These are phyloP conservation scores for Rhododendron ferrugineum DNA, from an alignment of 148 eudicot genomes.

Conservation along the genomic window DNA sequence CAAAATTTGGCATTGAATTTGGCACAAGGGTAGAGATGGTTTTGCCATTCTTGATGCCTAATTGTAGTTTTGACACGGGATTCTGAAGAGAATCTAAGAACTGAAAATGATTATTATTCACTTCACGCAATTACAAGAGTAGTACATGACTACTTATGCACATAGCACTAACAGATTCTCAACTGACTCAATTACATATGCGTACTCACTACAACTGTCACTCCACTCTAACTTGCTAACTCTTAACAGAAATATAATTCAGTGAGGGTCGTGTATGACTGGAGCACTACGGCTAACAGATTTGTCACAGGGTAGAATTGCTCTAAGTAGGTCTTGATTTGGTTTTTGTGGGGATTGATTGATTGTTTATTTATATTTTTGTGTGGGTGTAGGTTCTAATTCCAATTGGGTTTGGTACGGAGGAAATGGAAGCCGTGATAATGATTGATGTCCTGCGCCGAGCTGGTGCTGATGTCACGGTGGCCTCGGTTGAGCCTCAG, in stretches of 20 bases:
- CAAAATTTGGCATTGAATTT: not conserved
- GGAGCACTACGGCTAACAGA: not conserved
- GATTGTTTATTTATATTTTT: not conserved
- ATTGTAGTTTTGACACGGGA: not conserved
- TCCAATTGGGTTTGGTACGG: slow-evolving; percentile 90
- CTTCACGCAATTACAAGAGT: not conserved
- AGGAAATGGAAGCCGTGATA: slow-evolving; percentile 92
- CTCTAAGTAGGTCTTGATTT: not conserved
- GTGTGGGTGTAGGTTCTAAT: slow-evolving; percentile 53
- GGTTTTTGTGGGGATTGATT: not conserved
- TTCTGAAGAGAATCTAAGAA: not conserved
- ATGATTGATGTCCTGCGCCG: slow-evolving; percentile 64
- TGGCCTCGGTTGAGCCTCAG: slow-evolving; percentile 86
- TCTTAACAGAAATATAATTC: too few species aligned
- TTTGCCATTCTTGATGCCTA: not conserved
- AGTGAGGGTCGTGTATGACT: not conserved
- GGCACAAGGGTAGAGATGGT: not conserved
- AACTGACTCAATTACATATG: too few species aligned
- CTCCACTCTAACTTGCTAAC: too few species aligned
- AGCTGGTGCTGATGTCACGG: slow-evolving; percentile 80
- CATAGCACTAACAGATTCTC: too few species aligned
- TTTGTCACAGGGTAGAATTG: not conserved
- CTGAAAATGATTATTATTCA: not conserved
- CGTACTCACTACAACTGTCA: too few species aligned
- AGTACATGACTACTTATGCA: too few species aligned